Evolutionary conservation across 2,329 filamentous ascomycete genomes (phyloP).

Genomic region (Aschersonia sp.): DNA sequence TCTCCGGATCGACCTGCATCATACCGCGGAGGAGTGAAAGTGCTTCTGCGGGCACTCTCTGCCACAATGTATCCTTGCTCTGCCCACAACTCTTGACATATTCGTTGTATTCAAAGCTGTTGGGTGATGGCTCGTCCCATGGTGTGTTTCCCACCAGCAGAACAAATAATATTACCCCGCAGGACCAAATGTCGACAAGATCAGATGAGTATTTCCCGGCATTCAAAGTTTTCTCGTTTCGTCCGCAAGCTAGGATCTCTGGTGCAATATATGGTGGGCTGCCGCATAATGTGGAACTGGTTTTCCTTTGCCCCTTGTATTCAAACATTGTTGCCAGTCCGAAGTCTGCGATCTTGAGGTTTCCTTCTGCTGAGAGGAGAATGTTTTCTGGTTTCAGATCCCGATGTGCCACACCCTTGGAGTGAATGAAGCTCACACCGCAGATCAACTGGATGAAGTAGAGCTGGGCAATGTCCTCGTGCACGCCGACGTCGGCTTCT

Average conservation of each 20-base stretch:
- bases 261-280: slow-evolving; percentile 96
- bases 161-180: slow-evolving; percentile 94
- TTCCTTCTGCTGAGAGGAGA: slow-evolving; percentile 67
- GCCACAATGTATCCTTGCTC: slow-evolving; percentile 77
- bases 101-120: slow-evolving; percentile 84
- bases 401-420: slow-evolving; percentile 85
- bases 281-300: slow-evolving; percentile 80
- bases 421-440: slow-evolving; percentile 90
- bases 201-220: slow-evolving; percentile 58
- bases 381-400: slow-evolving; percentile 95
- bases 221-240: slow-evolving; percentile 28
- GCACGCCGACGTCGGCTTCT: slow-evolving; percentile 91
- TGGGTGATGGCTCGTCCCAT: slow-evolving; percentile 81
- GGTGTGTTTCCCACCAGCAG: slow-evolving; percentile 91
- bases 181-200: slow-evolving; percentile 89
- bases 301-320: slow-evolving; percentile 70
- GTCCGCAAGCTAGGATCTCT: slow-evolving; percentile 56
- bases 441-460: slow-evolving; percentile 89
- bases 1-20: slow-evolving; percentile 65
- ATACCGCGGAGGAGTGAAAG: slow-evolving; percentile 81
- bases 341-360: slow-evolving; percentile 92
- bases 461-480: slow-evolving; percentile 85
- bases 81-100: slow-evolving; percentile 69
- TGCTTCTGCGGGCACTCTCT: slow-evolving; percentile 56
- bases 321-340: slow-evolving; percentile 89